These are phyloP conservation scores for Huntiella omanensis DNA, from an alignment of 2,329 filamentous ascomycete genomes.

Conservation along the genomic window DNA sequence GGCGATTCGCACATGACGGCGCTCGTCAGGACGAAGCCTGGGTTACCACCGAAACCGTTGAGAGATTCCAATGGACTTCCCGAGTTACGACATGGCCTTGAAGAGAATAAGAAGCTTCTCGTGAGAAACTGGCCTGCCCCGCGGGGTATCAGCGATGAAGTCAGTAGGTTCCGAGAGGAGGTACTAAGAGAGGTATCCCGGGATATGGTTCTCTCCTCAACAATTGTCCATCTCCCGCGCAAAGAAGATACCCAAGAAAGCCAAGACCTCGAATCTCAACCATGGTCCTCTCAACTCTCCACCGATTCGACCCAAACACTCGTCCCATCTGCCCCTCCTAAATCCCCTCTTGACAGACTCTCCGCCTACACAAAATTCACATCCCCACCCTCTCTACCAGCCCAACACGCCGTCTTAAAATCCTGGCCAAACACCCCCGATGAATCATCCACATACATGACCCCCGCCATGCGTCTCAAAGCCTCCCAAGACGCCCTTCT, in stretches of 20 bases:
- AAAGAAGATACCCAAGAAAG: too few species aligned
- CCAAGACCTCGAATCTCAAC: neutral
- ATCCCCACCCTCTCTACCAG: slow-evolving; percentile 11
- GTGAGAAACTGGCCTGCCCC: neutral
- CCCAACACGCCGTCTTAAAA: slow-evolving; percentile 16
- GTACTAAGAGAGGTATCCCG: neutral
- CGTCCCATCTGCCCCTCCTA: neutral
- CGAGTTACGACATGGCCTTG: too few species aligned
- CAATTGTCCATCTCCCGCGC: neutral
- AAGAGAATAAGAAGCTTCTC: neutral
- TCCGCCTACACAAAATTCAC: neutral
- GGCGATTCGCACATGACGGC: too few species aligned
- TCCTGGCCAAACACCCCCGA: slow-evolving; percentile 24
- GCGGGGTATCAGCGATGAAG: neutral
- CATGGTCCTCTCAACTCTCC: neutral
- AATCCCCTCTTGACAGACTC: neutral
- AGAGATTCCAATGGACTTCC: too few species aligned
- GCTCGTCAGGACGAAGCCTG: too few species aligned
- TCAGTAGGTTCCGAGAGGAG: neutral
- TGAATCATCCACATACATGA: slow-evolving; percentile 20
- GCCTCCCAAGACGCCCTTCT: slow-evolving; percentile 6
- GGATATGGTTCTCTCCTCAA: neutral
- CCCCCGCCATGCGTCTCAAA: slow-evolving; percentile 11
- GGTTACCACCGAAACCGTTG: too few species aligned
- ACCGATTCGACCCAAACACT: neutral